Evolutionary conservation across 345 rosid species (phyloP).

Genomic region (Cardamine resedifolia): DNA sequence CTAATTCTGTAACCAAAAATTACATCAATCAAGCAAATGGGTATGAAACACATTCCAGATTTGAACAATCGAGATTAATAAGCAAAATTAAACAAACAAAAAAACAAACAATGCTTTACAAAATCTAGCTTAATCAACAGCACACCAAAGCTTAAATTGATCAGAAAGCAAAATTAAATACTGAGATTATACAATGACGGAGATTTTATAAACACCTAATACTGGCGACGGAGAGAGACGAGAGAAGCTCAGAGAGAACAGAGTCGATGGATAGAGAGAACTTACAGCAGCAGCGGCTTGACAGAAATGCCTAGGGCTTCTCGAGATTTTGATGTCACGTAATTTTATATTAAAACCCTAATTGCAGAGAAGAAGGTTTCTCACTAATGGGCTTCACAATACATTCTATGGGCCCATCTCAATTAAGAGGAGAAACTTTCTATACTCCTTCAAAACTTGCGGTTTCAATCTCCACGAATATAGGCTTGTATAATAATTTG

Average conservation of each 20-base stretch:
- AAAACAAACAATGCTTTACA: background rate
- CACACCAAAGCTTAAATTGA: background rate
- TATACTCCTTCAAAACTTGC: no score
- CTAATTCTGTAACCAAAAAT: background rate
- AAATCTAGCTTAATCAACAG: background rate
- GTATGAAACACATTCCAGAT: background rate
- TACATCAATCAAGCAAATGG: background rate
- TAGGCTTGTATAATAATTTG: no score
- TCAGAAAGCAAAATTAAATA: background rate
- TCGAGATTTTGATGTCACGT: background rate
- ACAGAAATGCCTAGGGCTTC: background rate
- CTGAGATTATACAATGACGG: background rate
- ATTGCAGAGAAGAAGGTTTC: background rate
- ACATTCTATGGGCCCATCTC: background rate
- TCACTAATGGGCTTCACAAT: background rate
- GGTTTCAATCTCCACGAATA: background rate
- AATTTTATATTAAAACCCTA: background rate
- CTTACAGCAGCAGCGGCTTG: conserved; percentile 22
- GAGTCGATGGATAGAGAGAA: conserved; percentile 2
- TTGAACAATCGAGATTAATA: background rate
- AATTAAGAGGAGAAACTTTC: no score
- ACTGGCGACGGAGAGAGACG: background rate
- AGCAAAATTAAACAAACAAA: background rate
- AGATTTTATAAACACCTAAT: background rate
- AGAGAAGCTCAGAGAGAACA: background rate